Evolutionary conservation across 805 yeast species (phyloP).

Genomic region (Hanseniaspora osmophila): DNA sequence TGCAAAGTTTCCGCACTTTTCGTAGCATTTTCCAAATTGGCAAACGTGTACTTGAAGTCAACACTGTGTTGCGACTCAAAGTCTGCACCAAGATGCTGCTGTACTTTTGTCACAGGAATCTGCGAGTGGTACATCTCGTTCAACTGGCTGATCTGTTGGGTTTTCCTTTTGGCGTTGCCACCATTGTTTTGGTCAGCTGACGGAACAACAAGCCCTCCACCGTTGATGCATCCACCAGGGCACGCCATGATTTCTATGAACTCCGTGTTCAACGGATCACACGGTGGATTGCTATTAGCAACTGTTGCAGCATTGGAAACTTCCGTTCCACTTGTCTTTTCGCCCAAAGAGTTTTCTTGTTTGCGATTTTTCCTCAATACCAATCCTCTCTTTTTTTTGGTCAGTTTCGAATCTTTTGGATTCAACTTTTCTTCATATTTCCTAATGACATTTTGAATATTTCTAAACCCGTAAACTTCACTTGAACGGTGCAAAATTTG

Average conservation of each 20-base stretch:
- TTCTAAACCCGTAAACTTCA: constrained; percentile 80
- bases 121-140: constrained; percentile 7
- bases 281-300: too few relatives aligned
- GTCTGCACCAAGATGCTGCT: too few relatives aligned
- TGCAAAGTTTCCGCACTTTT: neutral
- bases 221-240: constrained; percentile 94
- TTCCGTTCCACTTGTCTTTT: constrained; percentile 7
- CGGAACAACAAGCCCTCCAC: constrained; percentile 76
- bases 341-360: constrained; percentile 1
- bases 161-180: constrained; percentile 2
- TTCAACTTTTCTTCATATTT: constrained; percentile 29
- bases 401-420: constrained; percentile 13
- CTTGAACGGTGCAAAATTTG: constrained; percentile 39
- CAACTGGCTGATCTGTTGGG: constrained; percentile 2
- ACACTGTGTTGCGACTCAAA: neutral
- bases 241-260: constrained; percentile 96
- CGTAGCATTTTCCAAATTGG: too few relatives aligned
- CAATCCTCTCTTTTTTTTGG: constrained; percentile 18
- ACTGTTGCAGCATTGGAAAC: too few relatives aligned
- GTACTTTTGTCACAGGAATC: neutral
- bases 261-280: constrained; percentile 57
- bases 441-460: constrained; percentile 85
- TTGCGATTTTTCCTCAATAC: neutral
- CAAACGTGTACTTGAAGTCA: neutral
- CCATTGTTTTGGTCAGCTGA: constrained; percentile 24